Percentiles rank a stretch among this genome's conserved stretches.
These are phyloP conservation scores for Leccinum fibrillosum DNA, from an alignment of 768 basidiomycete genomes.

Conservation along the genomic window DNA sequence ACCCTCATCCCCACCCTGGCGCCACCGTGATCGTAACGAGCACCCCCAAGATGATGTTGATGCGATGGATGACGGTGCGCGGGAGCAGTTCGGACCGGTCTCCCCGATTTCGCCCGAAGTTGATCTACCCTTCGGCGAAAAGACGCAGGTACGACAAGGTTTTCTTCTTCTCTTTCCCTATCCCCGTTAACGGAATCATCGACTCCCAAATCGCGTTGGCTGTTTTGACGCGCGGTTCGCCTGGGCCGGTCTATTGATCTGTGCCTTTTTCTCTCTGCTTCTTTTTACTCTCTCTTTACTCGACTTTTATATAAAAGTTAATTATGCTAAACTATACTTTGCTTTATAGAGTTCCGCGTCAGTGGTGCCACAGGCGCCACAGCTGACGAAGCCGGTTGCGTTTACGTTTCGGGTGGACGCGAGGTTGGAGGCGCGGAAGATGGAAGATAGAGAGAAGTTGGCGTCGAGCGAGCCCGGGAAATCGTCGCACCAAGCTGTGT, in stretches of 20 bases:
- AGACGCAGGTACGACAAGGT: conserved; percentile 29
- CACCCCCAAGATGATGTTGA: background rate
- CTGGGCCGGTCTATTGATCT: conserved; percentile 4
- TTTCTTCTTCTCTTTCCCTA: background rate
- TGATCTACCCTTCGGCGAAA: conserved; percentile 26
- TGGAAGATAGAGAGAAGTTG: conserved; percentile 26
- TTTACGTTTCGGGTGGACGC: conserved; percentile 54
- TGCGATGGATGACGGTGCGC: background rate
- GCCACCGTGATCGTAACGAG: background rate
- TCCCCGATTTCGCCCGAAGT: conserved; percentile 7
- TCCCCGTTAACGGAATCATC: conserved; percentile 17
- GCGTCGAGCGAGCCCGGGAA: conserved; percentile 25
- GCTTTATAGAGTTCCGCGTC: conserved; percentile 22
- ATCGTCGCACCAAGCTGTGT: conserved; percentile 10
- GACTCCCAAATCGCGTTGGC: background rate
- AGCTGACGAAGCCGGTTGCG: conserved; percentile 44
- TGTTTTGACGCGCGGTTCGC: conserved; percentile 4
- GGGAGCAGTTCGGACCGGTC: conserved; percentile 15
- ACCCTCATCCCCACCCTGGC: background rate
- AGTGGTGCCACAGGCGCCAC: conserved; percentile 25
- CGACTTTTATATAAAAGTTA: background rate
- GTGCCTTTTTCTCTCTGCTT: conserved; percentile 14
- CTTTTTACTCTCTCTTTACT: background rate
- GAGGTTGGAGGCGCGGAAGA: conserved; percentile 46
- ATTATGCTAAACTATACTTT: background rate